A percentile compares a stretch with the other conserved stretches of the same genome.
These are phyloP conservation scores for Nicotiana knightiana DNA, from an alignment of 257 asterid genomes.

Conservation along the genomic window DNA sequence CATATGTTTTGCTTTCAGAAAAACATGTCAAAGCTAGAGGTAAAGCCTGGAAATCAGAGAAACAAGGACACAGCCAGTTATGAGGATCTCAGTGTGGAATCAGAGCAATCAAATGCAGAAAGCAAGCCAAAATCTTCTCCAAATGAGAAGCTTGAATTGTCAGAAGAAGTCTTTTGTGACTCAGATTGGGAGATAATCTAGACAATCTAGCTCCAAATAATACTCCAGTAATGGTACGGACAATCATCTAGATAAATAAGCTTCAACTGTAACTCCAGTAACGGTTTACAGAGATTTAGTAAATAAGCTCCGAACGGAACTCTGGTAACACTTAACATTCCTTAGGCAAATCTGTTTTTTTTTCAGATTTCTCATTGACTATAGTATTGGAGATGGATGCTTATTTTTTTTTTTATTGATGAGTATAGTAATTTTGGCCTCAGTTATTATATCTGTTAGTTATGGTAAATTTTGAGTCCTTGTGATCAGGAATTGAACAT, in stretches of 20 bases:
- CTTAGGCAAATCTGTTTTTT: not conserved
- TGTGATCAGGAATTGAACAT: too few relatives aligned
- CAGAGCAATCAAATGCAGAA: not conserved
- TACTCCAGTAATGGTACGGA: not conserved
- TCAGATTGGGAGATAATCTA: conserved; percentile 29
- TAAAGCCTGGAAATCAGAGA: not conserved
- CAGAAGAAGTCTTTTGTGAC: conserved; percentile 10
- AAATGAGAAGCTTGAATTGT: not conserved
- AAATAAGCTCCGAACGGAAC: not conserved
- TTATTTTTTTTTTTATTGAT: not conserved
- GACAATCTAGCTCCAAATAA: not conserved
- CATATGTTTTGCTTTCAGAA: conserved; percentile 7
- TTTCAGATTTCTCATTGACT: not conserved
- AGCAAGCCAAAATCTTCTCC: not conserved
- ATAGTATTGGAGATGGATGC: not conserved
- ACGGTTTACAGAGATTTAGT: not conserved
- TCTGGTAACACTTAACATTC: not conserved
- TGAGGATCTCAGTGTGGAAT: conserved; percentile 5
- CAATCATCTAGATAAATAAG: not conserved
- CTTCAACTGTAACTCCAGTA: not conserved
- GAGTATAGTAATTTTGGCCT: not conserved
- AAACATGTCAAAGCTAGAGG: not conserved
- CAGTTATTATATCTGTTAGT: not conserved
- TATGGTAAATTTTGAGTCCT: not conserved
- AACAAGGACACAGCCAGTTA: not conserved